These are phyloP conservation scores for Alternaria triticimaculans DNA, from an alignment of 2,329 filamentous ascomycete species.

Conservation along the genomic window DNA sequence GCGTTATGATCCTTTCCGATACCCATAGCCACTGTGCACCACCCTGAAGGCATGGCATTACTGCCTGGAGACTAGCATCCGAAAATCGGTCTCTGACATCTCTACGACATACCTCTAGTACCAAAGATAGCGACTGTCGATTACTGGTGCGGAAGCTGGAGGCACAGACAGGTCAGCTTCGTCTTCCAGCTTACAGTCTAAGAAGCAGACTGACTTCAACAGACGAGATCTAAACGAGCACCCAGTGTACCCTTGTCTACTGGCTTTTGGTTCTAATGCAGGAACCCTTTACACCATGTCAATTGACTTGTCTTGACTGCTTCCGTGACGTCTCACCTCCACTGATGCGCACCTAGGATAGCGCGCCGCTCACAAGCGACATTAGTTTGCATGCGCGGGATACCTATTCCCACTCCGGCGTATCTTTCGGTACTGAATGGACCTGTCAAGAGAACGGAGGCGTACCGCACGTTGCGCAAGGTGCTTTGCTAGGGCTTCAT, in stretches of 20 bases:
- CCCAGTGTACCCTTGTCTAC: neutral
- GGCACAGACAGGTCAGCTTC: neutral
- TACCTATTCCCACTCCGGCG: neutral
- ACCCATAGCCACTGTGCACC: neutral
- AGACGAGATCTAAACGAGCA: neutral
- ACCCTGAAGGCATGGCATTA: neutral
- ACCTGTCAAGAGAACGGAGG: neutral
- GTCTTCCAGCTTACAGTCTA: neutral
- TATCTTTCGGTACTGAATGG: neutral
- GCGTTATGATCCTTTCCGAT: neutral
- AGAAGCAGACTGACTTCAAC: neutral
- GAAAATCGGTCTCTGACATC: neutral
- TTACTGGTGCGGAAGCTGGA: neutral
- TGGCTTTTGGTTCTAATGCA: constrained; percentile 8
- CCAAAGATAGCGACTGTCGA: neutral
- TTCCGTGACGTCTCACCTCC: neutral
- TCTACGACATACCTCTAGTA: neutral
- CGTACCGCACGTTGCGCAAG: neutral
- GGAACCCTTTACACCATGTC: constrained; percentile 7
- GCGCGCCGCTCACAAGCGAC: neutral
- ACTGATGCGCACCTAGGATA: neutral
- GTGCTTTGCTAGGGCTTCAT: neutral
- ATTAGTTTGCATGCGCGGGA: neutral
- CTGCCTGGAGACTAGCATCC: neutral
- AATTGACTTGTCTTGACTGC: neutral